These are phyloP conservation scores for Fistulifera solaris DNA, from an alignment of 108 stramenopile species.

Conservation along the genomic window DNA sequence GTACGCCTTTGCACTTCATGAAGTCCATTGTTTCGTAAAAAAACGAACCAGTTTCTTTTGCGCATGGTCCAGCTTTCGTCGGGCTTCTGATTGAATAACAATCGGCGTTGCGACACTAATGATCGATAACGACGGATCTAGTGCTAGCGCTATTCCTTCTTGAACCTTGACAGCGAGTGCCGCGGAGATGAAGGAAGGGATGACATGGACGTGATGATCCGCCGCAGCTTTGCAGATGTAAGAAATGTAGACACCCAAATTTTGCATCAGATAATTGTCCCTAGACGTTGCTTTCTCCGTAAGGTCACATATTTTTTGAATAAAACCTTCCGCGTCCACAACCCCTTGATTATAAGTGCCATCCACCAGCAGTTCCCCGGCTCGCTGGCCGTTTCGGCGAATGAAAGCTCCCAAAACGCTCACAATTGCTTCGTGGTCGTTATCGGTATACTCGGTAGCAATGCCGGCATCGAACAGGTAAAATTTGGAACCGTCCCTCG, in stretches of 20 bases:
- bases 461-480: conserved; percentile 62
- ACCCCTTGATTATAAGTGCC: conserved; percentile 30
- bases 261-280: conserved; percentile 44
- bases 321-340: conserved; percentile 31
- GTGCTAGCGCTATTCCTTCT: conserved; percentile 52
- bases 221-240: conserved; percentile 41
- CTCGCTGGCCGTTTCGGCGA: conserved; percentile 32
- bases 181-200: conserved; percentile 43
- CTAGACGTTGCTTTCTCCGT: conserved; percentile 20
- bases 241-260: conserved; percentile 40
- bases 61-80: too few relatives aligned
- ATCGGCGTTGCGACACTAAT: conserved; percentile 42
- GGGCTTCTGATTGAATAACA: conserved; percentile 36
- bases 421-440: conserved; percentile 41
- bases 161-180: conserved; percentile 52
- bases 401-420: conserved; percentile 43
- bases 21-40: too few relatives aligned
- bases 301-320: conserved; percentile 33
- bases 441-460: conserved; percentile 28
- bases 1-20: too few relatives aligned
- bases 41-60: too few relatives aligned
- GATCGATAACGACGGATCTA: conserved; percentile 40
- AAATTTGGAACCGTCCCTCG: conserved; percentile 21
- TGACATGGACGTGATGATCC: conserved; percentile 43
- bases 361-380: conserved; percentile 33